Conservation (phyloP, 2,329 filamentous ascomycete species). For the Talaromyces sp. region DNA sequence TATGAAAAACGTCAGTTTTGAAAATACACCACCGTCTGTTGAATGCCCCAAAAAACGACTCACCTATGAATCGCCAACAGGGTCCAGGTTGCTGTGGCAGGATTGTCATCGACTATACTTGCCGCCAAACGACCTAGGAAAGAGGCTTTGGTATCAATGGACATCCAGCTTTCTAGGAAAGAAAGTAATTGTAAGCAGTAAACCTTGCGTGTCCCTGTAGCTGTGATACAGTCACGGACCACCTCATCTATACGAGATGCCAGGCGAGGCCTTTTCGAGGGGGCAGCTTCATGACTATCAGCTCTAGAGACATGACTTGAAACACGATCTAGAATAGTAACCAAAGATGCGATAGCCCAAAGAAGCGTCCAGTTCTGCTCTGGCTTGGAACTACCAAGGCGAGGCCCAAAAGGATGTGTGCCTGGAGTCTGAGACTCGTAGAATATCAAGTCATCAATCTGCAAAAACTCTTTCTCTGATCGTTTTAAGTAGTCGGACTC, state of each 20-base stretch:
- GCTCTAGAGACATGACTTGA: constrained; percentile 8
- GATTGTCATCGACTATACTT: constrained; percentile 64
- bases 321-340: constrained; percentile 32
- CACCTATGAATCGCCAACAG: constrained; percentile 77
- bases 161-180: constrained; percentile 44
- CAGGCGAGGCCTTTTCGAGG: constrained; percentile 31
- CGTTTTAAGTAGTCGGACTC: constrained; percentile 71
- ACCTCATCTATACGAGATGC: constrained; percentile 31
- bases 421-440: constrained; percentile 30
- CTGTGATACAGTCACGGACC: constrained; percentile 27
- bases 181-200: constrained; percentile 51
- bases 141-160: constrained; percentile 48
- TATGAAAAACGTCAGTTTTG: constrained; percentile 13
- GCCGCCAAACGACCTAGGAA: constrained; percentile 54
- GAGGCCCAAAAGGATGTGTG: constrained; percentile 29
- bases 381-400: constrained; percentile 27
- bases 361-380: constrained; percentile 36
- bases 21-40: constrained; percentile 9
- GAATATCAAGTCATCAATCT: constrained; percentile 70
- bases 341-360: constrained; percentile 33
- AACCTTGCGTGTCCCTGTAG: constrained; percentile 35
- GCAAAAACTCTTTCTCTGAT: constrained; percentile 64
- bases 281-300: constrained; percentile 12
- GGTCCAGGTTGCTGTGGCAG: constrained; percentile 67
- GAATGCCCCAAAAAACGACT: constrained; percentile 18